These are phyloP conservation scores for Choiromyces venosus DNA, from an alignment of 495 filamentous ascomycete genomes.

Conservation along the genomic window DNA sequence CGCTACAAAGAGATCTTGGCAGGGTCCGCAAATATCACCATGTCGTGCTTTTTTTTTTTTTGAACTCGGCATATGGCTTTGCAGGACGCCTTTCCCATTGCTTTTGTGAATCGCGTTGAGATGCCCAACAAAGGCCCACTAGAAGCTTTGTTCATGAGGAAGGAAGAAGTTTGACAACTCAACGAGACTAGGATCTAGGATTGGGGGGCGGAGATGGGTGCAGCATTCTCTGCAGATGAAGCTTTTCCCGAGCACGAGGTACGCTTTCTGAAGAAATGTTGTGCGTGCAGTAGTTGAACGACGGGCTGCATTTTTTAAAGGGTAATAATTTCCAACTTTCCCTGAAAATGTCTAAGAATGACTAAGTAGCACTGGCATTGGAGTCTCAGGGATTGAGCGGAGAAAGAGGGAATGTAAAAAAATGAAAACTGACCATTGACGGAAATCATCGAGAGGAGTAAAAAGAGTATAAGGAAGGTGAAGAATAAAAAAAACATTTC, in stretches of 20 bases:
- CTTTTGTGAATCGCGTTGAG: conserved; percentile 32
- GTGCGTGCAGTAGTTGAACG: conserved; percentile 5
- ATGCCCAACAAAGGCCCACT: conserved; percentile 30
- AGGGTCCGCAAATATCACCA: conserved; percentile 18
- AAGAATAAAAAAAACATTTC: background rate
- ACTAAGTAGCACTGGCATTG: background rate
- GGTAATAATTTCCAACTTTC: conserved; percentile 17
- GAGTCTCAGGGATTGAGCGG: background rate
- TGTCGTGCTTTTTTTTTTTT: conserved; percentile 19
- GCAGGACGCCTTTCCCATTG: conserved; percentile 35
- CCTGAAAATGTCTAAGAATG: background rate
- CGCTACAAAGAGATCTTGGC: background rate
- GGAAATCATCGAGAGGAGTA: background rate
- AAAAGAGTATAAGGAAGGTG: background rate
- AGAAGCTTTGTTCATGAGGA: conserved; percentile 12
- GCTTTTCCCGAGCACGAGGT: conserved; percentile 13
- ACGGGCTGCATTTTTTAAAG: conserved; percentile 1
- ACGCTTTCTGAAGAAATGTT: conserved; percentile 1
- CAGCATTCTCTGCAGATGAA: background rate
- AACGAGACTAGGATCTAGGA: conserved; percentile 23
- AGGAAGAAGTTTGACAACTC: conserved; percentile 21
- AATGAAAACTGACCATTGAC: background rate
- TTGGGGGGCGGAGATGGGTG: conserved; percentile 8
- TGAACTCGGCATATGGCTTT: conserved; percentile 22
- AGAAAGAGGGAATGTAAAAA: background rate